phyloP scores from a whole-genome alignment of 257 asterid species.

The Nicotiana tabacum region DNA sequence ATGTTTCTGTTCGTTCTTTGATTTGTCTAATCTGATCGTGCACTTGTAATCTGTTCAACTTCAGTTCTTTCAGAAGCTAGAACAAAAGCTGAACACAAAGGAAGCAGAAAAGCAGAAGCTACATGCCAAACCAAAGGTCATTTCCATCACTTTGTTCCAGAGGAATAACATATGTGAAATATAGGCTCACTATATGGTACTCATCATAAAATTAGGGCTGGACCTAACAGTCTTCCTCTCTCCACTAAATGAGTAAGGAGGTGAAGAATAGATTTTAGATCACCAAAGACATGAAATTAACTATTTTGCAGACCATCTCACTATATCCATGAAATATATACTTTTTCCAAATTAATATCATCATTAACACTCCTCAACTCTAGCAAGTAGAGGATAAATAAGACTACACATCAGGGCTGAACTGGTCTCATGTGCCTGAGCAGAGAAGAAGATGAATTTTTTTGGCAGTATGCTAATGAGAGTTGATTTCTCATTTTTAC shows the following conservation, averaged over 20 bases:
- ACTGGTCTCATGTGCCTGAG: neutral
- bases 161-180: neutral
- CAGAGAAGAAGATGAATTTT: neutral
- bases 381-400: too few relatives aligned
- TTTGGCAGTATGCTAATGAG: neutral
- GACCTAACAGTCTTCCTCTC: neutral
- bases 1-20: neutral
- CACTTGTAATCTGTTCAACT: neutral
- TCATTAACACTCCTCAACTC: neutral
- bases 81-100: conserved; percentile 43
- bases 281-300: neutral
- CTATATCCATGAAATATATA: neutral
- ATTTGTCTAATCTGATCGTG: neutral
- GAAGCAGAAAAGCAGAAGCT: conserved; percentile 38
- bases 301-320: neutral
- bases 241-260: neutral
- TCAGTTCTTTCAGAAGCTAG: conserved; percentile 70
- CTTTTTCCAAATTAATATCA: neutral
- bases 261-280: neutral
- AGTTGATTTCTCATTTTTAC: conserved; percentile 22
- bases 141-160: neutral
- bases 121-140: conserved; percentile 53
- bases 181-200: neutral
- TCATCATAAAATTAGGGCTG: neutral
- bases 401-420: too few relatives aligned